Base-by-base conservation (phyloP, 306 rosid species). In the Malus fusca region DNA sequence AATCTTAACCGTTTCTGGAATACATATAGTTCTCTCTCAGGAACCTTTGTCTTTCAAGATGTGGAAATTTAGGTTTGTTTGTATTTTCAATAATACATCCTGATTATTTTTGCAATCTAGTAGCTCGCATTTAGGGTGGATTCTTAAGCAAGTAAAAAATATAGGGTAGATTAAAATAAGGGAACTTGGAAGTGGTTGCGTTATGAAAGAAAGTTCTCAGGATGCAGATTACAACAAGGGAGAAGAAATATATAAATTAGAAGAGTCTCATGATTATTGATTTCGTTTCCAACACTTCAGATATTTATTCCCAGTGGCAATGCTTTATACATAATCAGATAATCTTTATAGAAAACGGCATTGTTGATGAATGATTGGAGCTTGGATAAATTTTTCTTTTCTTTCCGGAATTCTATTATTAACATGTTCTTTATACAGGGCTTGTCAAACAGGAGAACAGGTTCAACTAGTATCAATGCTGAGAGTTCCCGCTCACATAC, bases 401-500 rank as follows among this genome's bases (percentile, higher is more conserved):
- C 69, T 76, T 76, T 69, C 37, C 59, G 66, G 43, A 25, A 65
- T 77, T 72, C 71, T 17, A 51, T 68, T 68, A 48, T 44, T 51
- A 70, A 28, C 53, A 55, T 55, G 62, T 81, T 53, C 59, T 68
- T 68, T 73, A 46, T 88, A 85, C 92, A 96, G 99, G 99, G 99
- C 60, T 74, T 92, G 78, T 89, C 96, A 51, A 92, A 96, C 84
- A 91, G 98, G 85, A 92, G 99, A 83, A 85, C 88, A 51, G 98
- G 99, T 79, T 92, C 97, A 82, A 96, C 99, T 70, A 92, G 98
- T 80, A 87, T 96, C 78, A 96, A 96, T 83, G 88, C 98, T 55
- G 99, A 96, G 87, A 96, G 99, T 86, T 96, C 99, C 55, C 97
- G 99, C 59, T 96, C 99, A 44, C 99, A 96, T 77, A 96, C 99